A percentile compares a stretch with the other conserved stretches of the same genome.
phyloP scores from a whole-genome alignment of 1,284 basidiomycete genomes.

The Boletus mariae region DNA sequence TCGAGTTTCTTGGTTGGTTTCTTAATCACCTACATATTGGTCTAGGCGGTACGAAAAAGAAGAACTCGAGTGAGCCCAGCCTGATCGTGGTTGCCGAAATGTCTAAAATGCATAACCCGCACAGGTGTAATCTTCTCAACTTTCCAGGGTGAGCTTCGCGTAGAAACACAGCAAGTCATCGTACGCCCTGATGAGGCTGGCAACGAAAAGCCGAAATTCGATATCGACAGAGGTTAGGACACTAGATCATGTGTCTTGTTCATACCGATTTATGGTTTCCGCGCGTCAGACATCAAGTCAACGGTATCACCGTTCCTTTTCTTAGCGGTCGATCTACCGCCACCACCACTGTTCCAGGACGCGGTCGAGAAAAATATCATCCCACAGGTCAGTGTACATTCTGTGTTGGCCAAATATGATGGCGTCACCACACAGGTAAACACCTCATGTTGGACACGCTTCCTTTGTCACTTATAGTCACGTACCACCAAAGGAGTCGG shows the following conservation, averaged over 20 bases:
- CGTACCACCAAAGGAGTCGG: slow-evolving; percentile 61
- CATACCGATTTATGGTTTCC: slow-evolving; percentile 17
- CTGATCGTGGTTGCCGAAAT: slow-evolving; percentile 9
- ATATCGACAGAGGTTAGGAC: slow-evolving; percentile 79
- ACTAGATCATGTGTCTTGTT: slow-evolving; percentile 15
- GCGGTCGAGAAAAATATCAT: slow-evolving; percentile 96
- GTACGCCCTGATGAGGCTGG: slow-evolving; percentile 72
- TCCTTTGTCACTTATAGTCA: slow-evolving; percentile 15
- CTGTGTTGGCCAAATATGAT: slow-evolving; percentile 95
- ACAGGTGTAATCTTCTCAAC: slow-evolving; percentile 87
- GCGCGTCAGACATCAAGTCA: slow-evolving; percentile 75
- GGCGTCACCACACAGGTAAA: slow-evolving; percentile 82
- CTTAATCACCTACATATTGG: slow-evolving; percentile 92
- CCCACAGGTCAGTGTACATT: slow-evolving; percentile 91
- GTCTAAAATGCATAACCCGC: slow-evolving; percentile 11
- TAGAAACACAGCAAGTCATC: slow-evolving; percentile 93
- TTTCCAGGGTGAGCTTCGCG: slow-evolving; percentile 91
- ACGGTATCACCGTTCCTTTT: slow-evolving; percentile 90
- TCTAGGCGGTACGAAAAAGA: slow-evolving; percentile 84
- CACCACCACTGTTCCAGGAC: slow-evolving; percentile 96
- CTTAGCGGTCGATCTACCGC: slow-evolving; percentile 92
- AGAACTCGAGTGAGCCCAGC: slow-evolving; percentile 72
- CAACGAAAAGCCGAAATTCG: slow-evolving; percentile 80
- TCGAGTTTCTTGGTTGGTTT: slow-evolving; percentile 96
- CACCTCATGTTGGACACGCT: slow-evolving; percentile 19